Percentiles rank a stretch among this genome's conserved stretches.
phyloP scores from a whole-genome alignment of 1,284 basidiomycete species.

The Marasmius tenuissimus region DNA sequence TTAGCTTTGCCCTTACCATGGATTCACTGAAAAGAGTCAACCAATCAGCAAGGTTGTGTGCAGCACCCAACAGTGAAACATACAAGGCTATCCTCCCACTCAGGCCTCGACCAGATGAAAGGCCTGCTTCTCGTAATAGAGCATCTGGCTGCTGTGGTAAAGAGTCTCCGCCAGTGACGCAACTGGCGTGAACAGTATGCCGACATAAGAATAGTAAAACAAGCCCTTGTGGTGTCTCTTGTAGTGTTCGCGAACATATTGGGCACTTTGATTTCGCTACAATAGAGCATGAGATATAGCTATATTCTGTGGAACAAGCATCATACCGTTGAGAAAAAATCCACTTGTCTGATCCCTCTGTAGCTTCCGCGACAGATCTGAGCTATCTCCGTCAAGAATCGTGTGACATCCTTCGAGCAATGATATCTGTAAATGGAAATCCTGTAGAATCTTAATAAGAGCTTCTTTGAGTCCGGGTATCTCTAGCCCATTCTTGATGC shows the following conservation, averaged over 20 bases:
- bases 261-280: conserved; percentile 64
- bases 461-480: conserved; percentile 94
- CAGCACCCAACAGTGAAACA: conserved; percentile 28
- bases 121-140: conserved; percentile 39
- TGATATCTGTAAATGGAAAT: conserved; percentile 91
- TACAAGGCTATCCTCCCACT: conserved; percentile 75
- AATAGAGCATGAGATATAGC: not conserved
- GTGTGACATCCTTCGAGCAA: conserved; percentile 88
- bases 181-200: conserved; percentile 81
- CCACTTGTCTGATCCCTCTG: conserved; percentile 78
- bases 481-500: conserved; percentile 94
- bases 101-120: conserved; percentile 45
- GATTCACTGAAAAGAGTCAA: conserved; percentile 51
- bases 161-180: conserved; percentile 56
- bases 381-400: conserved; percentile 82
- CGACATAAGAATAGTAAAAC: conserved; percentile 83
- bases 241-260: conserved; percentile 62
- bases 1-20: conserved; percentile 63
- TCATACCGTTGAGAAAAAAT: conserved; percentile 69
- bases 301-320: not conserved
- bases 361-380: conserved; percentile 67
- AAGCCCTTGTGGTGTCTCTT: conserved; percentile 57
- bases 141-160: conserved; percentile 54
- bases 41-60: not conserved
- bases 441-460: conserved; percentile 94